These are phyloP conservation scores for Magnaporthiopsis incrustans DNA, from an alignment of 2,329 filamentous ascomycete species.

Conservation along the genomic window DNA sequence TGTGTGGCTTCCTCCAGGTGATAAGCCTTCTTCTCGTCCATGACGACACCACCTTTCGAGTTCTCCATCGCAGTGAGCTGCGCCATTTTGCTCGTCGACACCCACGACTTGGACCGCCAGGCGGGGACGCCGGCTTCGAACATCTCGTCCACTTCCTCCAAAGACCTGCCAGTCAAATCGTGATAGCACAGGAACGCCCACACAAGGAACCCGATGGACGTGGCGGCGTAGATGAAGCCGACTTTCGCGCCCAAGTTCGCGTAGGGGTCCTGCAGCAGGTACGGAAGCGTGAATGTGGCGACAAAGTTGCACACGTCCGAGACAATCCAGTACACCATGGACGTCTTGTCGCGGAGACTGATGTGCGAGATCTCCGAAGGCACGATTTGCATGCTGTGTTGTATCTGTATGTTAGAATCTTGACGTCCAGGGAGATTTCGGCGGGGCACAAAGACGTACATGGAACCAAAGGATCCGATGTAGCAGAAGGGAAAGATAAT, in stretches of 20 bases:
- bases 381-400: slow-evolving; percentile 7
- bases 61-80: slow-evolving; percentile 5
- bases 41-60: not conserved
- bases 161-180: slow-evolving; percentile 11
- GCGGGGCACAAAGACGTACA: not conserved
- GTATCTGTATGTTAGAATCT: not conserved
- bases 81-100: slow-evolving; percentile 4
- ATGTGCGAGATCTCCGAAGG: slow-evolving; percentile 6
- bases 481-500: slow-evolving; percentile 6
- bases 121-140: slow-evolving; percentile 13
- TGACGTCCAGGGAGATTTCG: not conserved
- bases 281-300: slow-evolving; percentile 27
- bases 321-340: slow-evolving; percentile 7
- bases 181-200: slow-evolving; percentile 25
- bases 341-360: slow-evolving; percentile 7
- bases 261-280: slow-evolving; percentile 27
- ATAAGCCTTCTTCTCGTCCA: not conserved
- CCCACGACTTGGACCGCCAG: slow-evolving; percentile 4
- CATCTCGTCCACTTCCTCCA: slow-evolving; percentile 18
- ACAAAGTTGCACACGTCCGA: slow-evolving; percentile 20
- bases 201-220: slow-evolving; percentile 27
- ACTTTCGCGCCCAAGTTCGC: slow-evolving; percentile 26
- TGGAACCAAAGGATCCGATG: slow-evolving; percentile 3
- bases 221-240: slow-evolving; percentile 30
- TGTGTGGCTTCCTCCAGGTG: not conserved